Percentiles rank a stretch among this genome's conserved stretches.
phyloP scores from a whole-genome alignment of 1,284 basidiomycete genomes.

The Cryptococcus hybrid region DNA sequence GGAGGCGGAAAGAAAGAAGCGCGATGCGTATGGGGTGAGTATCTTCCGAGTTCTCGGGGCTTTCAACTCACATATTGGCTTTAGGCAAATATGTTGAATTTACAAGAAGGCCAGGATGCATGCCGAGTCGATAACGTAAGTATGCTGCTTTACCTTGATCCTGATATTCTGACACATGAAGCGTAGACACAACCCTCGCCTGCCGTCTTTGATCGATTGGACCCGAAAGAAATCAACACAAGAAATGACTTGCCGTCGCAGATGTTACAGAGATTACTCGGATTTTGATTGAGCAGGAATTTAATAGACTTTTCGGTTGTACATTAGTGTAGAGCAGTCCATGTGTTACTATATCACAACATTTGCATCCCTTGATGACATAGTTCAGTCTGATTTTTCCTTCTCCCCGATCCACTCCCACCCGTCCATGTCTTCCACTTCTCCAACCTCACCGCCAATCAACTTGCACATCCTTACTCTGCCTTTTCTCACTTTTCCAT shows the following conservation, averaged over 20 bases:
- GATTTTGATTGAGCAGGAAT: neutral
- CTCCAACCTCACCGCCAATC: neutral
- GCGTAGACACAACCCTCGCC: neutral
- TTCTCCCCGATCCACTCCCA: constrained; percentile 11
- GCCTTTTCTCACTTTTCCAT: constrained; percentile 57
- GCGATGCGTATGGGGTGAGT: constrained; percentile 2
- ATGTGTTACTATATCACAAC: neutral
- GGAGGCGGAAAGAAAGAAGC: constrained; percentile 2
- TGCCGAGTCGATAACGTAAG: neutral
- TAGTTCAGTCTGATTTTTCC: neutral
- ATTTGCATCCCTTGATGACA: neutral
- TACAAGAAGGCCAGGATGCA: constrained; percentile 7
- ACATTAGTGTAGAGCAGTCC: neutral
- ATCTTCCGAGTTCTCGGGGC: too few relatives aligned
- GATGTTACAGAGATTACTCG: neutral
- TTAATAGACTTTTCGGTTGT: neutral
- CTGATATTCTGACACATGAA: neutral
- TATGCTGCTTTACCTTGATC: neutral
- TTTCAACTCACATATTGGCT: neutral
- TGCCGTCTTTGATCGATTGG: neutral
- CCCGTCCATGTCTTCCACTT: constrained; percentile 25
- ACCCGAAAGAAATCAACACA: neutral
- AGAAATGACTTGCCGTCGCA: neutral
- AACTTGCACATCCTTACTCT: constrained; percentile 15
- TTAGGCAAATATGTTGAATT: constrained; percentile 1